phyloP scores from a whole-genome alignment of 805 yeast genomes.

The Torulaspora delbrueckii region DNA sequence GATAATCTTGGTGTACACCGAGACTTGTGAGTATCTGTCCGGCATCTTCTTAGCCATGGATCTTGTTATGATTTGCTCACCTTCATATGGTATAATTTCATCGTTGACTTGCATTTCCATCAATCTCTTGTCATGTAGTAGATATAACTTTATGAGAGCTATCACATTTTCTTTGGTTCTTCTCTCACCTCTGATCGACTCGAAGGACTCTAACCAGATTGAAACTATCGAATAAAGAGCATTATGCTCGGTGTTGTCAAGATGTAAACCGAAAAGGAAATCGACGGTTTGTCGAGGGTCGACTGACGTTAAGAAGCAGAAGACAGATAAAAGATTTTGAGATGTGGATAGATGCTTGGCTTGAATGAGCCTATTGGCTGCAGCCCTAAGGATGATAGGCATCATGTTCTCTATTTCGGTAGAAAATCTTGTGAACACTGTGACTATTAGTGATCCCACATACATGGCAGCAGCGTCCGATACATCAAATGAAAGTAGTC shows the following conservation, averaged over 20 bases:
- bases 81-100: conserved; percentile 57
- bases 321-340: conserved; percentile 71
- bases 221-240: conserved; percentile 58
- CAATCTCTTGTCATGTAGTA: conserved; percentile 52
- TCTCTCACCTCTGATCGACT: conserved; percentile 71
- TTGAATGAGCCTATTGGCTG: conserved; percentile 57
- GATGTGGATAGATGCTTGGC: conserved; percentile 69
- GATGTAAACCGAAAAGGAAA: conserved; percentile 46
- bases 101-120: conserved; percentile 62
- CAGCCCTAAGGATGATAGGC: conserved; percentile 63
- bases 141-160: conserved; percentile 65
- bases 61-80: conserved; percentile 72
- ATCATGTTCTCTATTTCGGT: conserved; percentile 36
- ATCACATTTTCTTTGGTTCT: conserved; percentile 59
- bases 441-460: conserved; percentile 59
- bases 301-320: conserved; percentile 61
- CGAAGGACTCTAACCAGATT: conserved; percentile 81
- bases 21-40: conserved; percentile 54
- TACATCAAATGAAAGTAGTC: conserved; percentile 63
- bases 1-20: conserved; percentile 68
- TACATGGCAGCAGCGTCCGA: conserved; percentile 80
- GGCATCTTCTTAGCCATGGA: conserved; percentile 72
- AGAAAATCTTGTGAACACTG: conserved; percentile 52
- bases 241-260: conserved; percentile 29
- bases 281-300: conserved; percentile 61